Evolutionary conservation across 257 asterid species (phyloP).

Genomic region (Capsicum baccatum): DNA sequence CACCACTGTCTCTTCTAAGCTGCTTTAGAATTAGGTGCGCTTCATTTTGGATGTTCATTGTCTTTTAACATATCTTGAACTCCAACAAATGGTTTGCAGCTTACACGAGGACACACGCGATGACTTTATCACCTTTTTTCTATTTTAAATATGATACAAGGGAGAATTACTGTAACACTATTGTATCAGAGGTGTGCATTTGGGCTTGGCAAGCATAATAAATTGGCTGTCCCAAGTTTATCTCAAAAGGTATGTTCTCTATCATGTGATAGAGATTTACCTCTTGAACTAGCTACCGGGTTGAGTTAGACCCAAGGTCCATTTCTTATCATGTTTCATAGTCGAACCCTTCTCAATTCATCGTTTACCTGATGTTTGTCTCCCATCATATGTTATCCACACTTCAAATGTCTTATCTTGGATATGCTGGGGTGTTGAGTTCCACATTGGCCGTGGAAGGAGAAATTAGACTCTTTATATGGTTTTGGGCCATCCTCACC

Average conservation of each 20-base stretch:
- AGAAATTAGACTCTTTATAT: too few relatives aligned
- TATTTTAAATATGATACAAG: conserved; percentile 58
- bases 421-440: too few relatives aligned
- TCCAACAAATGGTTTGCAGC: conserved; percentile 75
- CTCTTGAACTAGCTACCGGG: too few relatives aligned
- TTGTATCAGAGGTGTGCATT: conserved; percentile 86
- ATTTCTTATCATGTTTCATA: too few relatives aligned
- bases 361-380: too few relatives aligned
- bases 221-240: conserved; percentile 65
- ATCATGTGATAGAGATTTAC: too few relatives aligned
- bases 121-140: conserved; percentile 73
- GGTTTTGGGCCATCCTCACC: too few relatives aligned
- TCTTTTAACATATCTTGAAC: conserved; percentile 60
- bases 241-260: background rate
- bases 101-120: conserved; percentile 61
- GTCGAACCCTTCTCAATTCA: too few relatives aligned
- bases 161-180: conserved; percentile 48
- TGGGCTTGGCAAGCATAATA: conserved; percentile 95
- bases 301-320: too few relatives aligned
- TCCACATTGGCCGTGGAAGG: too few relatives aligned
- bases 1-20: conserved; percentile 67
- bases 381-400: too few relatives aligned
- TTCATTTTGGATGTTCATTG: conserved; percentile 58
- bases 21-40: conserved; percentile 78
- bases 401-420: too few relatives aligned